Conservation (phyloP, 140 eudicot genomes). For the Cichorium intybus region DNA sequence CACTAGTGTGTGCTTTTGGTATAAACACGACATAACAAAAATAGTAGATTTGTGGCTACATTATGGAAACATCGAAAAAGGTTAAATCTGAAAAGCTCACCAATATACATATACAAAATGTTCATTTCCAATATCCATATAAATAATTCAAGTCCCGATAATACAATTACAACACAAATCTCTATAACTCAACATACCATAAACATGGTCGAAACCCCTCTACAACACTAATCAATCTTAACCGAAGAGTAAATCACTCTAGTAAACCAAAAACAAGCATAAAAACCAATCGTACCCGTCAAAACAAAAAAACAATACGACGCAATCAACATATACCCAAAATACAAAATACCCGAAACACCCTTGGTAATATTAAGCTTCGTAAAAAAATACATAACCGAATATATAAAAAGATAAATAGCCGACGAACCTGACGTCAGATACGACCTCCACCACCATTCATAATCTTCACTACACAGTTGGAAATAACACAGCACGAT, state of each 20-base stretch:
- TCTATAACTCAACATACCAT: no score
- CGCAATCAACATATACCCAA: slow-evolving; percentile 69
- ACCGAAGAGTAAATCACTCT: slow-evolving; percentile 73
- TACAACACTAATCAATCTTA: slow-evolving; percentile 53
- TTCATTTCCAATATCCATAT: no score
- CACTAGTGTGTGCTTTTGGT: no score
- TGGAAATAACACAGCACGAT: slow-evolving; percentile 79
- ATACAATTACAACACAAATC: neutral
- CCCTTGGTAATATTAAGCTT: slow-evolving; percentile 64
- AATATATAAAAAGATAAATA: slow-evolving; percentile 59
- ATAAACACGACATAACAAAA: no score
- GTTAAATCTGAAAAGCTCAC: no score
- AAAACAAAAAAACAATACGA: slow-evolving; percentile 66
- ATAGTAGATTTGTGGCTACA: no score
- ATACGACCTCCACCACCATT: slow-evolving; percentile 85
- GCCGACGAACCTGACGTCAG: slow-evolving; percentile 74
- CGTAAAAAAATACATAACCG: slow-evolving; percentile 63
- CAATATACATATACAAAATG: no score
- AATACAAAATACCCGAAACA: slow-evolving; percentile 60
- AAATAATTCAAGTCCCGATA: neutral
- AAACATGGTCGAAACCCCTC: neutral
- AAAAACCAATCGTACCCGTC: slow-evolving; percentile 70
- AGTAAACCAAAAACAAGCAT: slow-evolving; percentile 69
- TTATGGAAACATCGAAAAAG: no score
- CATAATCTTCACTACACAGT: slow-evolving; percentile 67